A percentile compares a stretch with the other conserved stretches of the same genome.
Conservation (phyloP, 2,329 filamentous ascomycete species). For the Colletotrichum neosansevieriae region DNA sequence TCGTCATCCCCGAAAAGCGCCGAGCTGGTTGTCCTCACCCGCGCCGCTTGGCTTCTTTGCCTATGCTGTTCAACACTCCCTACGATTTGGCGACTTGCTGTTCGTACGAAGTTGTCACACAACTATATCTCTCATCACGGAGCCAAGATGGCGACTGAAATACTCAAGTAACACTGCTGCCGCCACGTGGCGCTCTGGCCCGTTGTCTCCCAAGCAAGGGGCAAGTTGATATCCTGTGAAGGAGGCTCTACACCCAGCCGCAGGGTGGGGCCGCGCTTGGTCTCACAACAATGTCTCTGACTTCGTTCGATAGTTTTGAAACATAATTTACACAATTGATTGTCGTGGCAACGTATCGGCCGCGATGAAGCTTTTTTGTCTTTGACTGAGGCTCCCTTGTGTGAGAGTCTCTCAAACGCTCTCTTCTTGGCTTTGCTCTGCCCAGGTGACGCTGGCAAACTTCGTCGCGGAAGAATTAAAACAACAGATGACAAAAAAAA, state of each 20-base stretch:
- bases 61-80: too few relatives aligned
- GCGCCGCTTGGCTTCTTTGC: too few relatives aligned
- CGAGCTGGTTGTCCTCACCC: too few relatives aligned
- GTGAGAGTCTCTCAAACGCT: background rate
- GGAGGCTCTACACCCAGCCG: background rate
- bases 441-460: too few relatives aligned
- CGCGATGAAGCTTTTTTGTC: background rate
- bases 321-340: background rate
- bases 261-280: background rate
- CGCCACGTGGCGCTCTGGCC: background rate
- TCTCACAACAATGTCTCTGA: constrained; percentile 1
- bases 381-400: background rate
- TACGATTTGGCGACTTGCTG: too few relatives aligned
- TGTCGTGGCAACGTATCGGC: background rate
- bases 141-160: background rate
- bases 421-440: too few relatives aligned
- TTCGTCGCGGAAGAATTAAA: too few relatives aligned
- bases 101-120: too few relatives aligned
- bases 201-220: constrained; percentile 3
- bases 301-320: background rate
- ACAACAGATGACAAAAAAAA: too few relatives aligned
- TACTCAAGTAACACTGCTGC: background rate
- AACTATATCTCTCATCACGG: background rate
- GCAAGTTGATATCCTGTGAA: background rate
- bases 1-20: too few relatives aligned